Base-by-base conservation (phyloP, 495 filamentous ascomycete species). In the Aspergillus funiculosus region DNA sequence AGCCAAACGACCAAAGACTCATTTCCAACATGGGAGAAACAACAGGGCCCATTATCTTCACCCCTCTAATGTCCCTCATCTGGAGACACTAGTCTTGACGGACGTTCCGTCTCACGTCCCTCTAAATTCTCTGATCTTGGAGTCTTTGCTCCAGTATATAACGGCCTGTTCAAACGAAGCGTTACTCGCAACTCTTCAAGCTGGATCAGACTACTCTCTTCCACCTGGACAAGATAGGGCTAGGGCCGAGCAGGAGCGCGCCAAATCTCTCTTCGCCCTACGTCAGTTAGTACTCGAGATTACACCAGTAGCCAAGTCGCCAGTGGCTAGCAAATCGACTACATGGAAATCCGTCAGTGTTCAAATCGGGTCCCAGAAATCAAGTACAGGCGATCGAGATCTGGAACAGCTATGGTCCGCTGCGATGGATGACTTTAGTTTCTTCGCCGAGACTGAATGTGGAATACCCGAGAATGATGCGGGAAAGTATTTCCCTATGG, bases 401-500 rank as follows among this genome's bases (percentile, higher is more conserved):
- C 71, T 68, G 8, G 80, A 84, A 56, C 60, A 69, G 3, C 71
- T 84, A 10, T 82, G 79, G 78, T 67, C 75, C 25, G 78, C 77
- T 17, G 75, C 77, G 6, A 64, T 72, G 29, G 60, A 72, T 20
- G 80, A 84, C 49, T 84, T 82, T 49, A 80, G 76, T 28, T 84
- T 84, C 62, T 84, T 84, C 45, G 76, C 68, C 1, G 77, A 80
- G 35, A 77, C 77, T 28, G 79, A 82, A 56, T 77, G 73, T 21
- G 75, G 75, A 5, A 61, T 81, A 5, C 76, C 70, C 14, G 59
- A 66, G 13, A 63, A 65, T 34, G 66, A 71, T 13, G 63, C 62
- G 3, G 59, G 60, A 5, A 67, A 64, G 32, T 70, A 71, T 45
- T 63, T 71, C 39, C 70, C 72, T 2, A 64, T 71, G 60, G 66